Base-by-base conservation (phyloP, 805 yeast species). In the Debaryomyces prosopidis region DNA sequence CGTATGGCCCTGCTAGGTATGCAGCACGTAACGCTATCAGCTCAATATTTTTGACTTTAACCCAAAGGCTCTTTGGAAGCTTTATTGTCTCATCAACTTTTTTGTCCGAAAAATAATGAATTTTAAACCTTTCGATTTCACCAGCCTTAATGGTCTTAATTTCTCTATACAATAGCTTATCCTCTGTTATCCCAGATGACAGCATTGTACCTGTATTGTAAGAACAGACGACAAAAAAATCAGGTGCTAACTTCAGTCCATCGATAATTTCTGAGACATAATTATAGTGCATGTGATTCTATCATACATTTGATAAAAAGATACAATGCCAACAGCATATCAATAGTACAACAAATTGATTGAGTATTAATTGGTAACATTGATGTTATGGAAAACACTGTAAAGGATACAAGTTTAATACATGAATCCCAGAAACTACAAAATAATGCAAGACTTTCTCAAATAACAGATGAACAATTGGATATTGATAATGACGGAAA, bases 1-100 rank as follows among this genome's bases (percentile, higher is more conserved):
- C 74, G 59, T 82, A 92, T 0, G 99, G 99, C 0, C 98, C 99
- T 1, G 91, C 84, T 36, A 94, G 65, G 55, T 84, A 89, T 1
- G 96, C 87, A 0, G 97, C 95, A 23, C 96, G 66, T 52, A 89
- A 61, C 0, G 94, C 76, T 2, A 87, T 68, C 51, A 81, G 79
- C 62, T 90, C 97, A 3, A 68, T 70, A 64, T 91, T 91, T 56
- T 80, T 81, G 32, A 91, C 78, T 43, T 80, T 77, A 17, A 86
- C 63, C 76, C 79, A 83, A 7, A 73, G 50, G 33, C 55, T 60
- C 7, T 45, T 30, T 4, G 65, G 68, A 15, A 52, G 31, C 28
- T 43, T 39, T 17, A 40, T 27, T n/a, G 40, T 16, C 3, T 19
- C 16, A 11, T 7, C 36, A 31, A 40, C 43, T 5, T 36, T 43